Evolutionary conservation across 164 flowering plant species (phyloP).

Genomic region (Protea cynaroides): DNA sequence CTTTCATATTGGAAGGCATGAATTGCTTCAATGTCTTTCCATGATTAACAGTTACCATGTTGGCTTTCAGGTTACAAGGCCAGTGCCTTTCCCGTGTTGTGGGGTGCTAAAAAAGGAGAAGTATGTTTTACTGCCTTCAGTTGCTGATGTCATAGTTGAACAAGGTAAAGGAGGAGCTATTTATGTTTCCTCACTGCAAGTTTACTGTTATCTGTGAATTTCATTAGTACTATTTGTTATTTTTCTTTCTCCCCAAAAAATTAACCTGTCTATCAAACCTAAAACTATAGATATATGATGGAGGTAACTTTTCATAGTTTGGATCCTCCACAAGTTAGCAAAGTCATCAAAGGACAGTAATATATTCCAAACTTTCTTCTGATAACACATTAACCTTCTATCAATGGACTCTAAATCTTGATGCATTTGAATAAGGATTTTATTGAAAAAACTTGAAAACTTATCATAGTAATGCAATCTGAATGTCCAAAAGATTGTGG

Average conservation of each 20-base stretch:
- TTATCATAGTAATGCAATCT: no score
- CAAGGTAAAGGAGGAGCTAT: slow-evolving; percentile 42
- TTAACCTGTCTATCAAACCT: neutral
- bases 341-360: no score
- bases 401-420: no score
- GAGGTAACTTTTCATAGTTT: neutral
- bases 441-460: no score
- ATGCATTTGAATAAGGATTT: no score
- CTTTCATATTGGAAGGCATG: neutral
- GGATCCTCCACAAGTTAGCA: neutral
- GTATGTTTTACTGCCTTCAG: slow-evolving; percentile 61
- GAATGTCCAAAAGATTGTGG: no score
- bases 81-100: slow-evolving; percentile 66
- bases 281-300: neutral
- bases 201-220: neutral
- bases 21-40: neutral
- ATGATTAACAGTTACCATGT: neutral
- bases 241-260: neutral
- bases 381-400: no score
- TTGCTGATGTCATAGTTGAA: slow-evolving; percentile 68
- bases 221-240: neutral
- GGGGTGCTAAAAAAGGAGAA: slow-evolving; percentile 75
- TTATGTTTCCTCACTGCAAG: neutral
- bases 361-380: no score
- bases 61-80: slow-evolving; percentile 52